Evolutionary conservation across 345 rosid species (phyloP), one percentile per base, ranked within the genome.

Genomic region (Firmiana major): DNA sequence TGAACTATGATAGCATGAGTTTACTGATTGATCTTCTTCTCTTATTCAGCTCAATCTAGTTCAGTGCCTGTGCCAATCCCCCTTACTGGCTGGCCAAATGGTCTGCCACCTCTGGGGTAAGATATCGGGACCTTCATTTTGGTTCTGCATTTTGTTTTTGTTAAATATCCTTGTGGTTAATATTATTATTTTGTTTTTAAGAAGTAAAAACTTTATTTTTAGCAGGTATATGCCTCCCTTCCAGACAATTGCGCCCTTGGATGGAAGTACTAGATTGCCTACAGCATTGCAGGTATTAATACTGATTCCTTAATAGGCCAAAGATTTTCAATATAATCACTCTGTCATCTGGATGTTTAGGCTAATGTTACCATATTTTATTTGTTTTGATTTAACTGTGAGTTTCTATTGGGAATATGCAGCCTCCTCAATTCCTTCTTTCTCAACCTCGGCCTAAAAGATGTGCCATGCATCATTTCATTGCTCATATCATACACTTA

Each of bases 401-500:
- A 9, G 7, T 51, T 34, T 34, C 45, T 71, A 19, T 71, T n/a
- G 75, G 59, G 45, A 71, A 71, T 71, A 6, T 53, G 62, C 77
- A 74, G 77, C 77, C 75, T 82, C 76, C 75, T 55, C 78, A 75
- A 8, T 76, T 74, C 83, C 67, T 59, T 81, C 81, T 74, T 63
- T 72, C 87, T 63, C 87, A 87, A 78, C 82, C 86, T 53, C 84
- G 83, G 74, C 86, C 88, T 77, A 88, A 84, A 78, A 82, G 86
- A 73, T 90, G 94, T 53, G 81, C 88, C 75, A 83, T 88, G 75
- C 94, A 90, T 76, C 74, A 76, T 73, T 77, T 83, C 82, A 87
- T 90, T 81, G 92, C 94, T 67, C 83, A 78, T 53, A 90, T 81
- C 73, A 84, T 90, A 80, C 88, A 72, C 58, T 80, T 78, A 67